These are phyloP conservation scores for Gynostemma pentaphyllum DNA, from an alignment of 306 rosid genomes.

Conservation along the genomic window DNA sequence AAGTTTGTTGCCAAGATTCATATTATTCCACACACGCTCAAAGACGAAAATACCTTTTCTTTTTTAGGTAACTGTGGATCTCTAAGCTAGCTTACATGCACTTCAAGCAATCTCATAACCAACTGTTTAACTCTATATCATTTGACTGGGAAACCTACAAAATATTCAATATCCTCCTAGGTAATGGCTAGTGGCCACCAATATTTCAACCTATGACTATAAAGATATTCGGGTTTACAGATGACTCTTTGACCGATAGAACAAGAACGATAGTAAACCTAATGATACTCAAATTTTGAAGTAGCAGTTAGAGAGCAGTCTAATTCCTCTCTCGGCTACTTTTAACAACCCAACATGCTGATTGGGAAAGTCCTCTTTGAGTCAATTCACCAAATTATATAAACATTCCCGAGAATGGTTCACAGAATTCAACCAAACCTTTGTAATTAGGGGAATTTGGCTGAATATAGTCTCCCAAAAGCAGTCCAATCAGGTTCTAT, in stretches of 20 bases:
- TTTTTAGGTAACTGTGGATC: no score
- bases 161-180: no score
- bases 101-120: no score
- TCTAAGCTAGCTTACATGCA: no score
- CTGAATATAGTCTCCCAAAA: not conserved
- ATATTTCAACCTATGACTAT: no score
- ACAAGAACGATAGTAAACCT: not conserved
- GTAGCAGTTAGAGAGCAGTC: not conserved
- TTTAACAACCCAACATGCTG: not conserved
- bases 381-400: not conserved
- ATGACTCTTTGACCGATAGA: no score
- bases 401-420: not conserved
- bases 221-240: no score
- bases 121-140: no score
- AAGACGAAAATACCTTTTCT: not conserved
- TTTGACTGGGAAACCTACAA: no score
- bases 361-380: not conserved
- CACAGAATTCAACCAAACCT: not conserved
- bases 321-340: not conserved
- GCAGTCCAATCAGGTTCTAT: not conserved
- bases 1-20: not conserved
- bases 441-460: no score
- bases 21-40: not conserved
- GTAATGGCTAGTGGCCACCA: no score
- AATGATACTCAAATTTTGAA: not conserved